A percentile compares a stretch with the other conserved stretches of the same genome.
These are phyloP conservation scores for Aspergillus bridgeri DNA, from an alignment of 495 filamentous ascomycete genomes.

Conservation along the genomic window DNA sequence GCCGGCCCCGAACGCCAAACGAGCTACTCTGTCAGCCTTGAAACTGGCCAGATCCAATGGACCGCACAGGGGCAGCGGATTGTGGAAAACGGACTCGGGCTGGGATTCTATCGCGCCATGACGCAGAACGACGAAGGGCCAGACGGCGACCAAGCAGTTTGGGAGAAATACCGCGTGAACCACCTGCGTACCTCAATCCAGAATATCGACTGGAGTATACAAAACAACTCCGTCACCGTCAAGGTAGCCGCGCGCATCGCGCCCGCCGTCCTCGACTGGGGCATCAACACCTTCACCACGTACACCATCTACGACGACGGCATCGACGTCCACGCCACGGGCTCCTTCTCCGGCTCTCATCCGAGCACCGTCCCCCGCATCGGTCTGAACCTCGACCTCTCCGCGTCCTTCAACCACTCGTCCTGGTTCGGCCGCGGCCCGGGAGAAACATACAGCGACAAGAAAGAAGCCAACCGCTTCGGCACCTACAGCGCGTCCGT, in stretches of 20 bases:
- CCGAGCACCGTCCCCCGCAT: slow-evolving; percentile 44
- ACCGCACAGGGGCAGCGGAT: slow-evolving; percentile 7
- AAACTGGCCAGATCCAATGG: slow-evolving; percentile 21
- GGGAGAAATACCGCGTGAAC: slow-evolving; percentile 26
- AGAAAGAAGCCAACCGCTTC: slow-evolving; percentile 11
- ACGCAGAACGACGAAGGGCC: slow-evolving; percentile 59
- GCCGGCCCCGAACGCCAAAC: background rate
- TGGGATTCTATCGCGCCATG: slow-evolving; percentile 23
- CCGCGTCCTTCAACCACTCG: background rate
- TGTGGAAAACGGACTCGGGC: slow-evolving; percentile 20
- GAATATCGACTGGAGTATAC: slow-evolving; percentile 34
- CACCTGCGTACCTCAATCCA: slow-evolving; percentile 41
- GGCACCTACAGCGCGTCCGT: background rate
- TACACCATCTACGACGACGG: slow-evolving; percentile 45
- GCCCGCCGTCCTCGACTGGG: slow-evolving; percentile 53
- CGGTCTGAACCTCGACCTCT: slow-evolving; percentile 1
- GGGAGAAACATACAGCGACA: slow-evolving; percentile 9
- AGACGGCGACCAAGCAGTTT: slow-evolving; percentile 25
- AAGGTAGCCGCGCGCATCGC: slow-evolving; percentile 38
- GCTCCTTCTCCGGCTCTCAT: slow-evolving; percentile 38
- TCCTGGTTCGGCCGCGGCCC: slow-evolving; percentile 14
- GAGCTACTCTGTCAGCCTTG: slow-evolving; percentile 18
- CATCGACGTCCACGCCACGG: slow-evolving; percentile 37
- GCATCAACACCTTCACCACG: slow-evolving; percentile 39
- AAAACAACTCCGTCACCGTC: slow-evolving; percentile 4